Percentiles rank a stretch among this genome's conserved stretches.
Conservation (phyloP, 129 eudicot species). For the Lactuca sativa region DNA sequence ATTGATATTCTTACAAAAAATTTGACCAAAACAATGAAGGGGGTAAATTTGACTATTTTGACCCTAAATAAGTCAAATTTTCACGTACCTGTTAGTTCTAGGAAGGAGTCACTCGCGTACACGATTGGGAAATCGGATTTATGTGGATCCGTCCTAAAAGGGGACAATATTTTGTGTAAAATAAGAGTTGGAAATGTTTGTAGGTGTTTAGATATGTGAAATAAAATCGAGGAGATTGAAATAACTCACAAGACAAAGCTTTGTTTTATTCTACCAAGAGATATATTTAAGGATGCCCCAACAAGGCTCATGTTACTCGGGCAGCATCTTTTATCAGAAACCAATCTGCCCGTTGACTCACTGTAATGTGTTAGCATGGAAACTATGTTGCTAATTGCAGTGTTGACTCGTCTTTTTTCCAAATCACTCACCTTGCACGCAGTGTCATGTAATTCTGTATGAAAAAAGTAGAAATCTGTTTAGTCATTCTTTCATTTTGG, state of each 20-base stretch:
- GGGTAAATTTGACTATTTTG: not conserved
- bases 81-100: conserved; percentile 65
- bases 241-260: conserved; percentile 99
- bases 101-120: conserved; percentile 85
- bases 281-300: conserved; percentile 64
- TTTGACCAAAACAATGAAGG: not conserved
- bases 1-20: too few relatives aligned
- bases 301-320: conserved; percentile 45
- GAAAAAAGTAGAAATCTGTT: not conserved
- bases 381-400: conserved; percentile 63
- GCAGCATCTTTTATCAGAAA: conserved; percentile 59
- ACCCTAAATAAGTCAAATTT: not conserved
- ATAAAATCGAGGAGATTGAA: conserved; percentile 18
- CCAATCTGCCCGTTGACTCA: conserved; percentile 68
- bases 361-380: conserved; percentile 80
- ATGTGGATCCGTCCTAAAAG: conserved; percentile 70
- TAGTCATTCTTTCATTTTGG: too few relatives aligned
- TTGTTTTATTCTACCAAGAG: conserved; percentile 97
- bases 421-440: conserved; percentile 71
- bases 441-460: conserved; percentile 49
- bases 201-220: conserved; percentile 9
- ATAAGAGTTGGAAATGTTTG: not conserved
- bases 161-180: conserved; percentile 5
- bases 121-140: conserved; percentile 71
- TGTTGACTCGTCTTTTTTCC: conserved; percentile 57